Evolutionary conservation across 2,329 filamentous ascomycete species (phyloP), one percentile per base, ranked within the genome.

Genomic region (Aspergillus felis): DNA sequence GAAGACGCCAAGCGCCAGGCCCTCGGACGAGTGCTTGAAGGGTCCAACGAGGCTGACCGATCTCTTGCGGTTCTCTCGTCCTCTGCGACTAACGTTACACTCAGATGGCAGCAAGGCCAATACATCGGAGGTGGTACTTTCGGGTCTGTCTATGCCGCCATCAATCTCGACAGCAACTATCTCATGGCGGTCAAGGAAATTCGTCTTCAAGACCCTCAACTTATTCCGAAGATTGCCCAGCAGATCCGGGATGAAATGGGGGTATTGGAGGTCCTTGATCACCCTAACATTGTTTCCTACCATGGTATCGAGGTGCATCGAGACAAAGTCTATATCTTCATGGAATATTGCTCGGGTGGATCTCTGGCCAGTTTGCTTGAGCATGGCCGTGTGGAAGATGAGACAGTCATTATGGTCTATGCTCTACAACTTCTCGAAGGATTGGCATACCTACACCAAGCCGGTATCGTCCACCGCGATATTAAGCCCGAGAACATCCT

Each of bases 251-350:
- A 99, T 69, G 94, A 99, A 74, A 97, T 99, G 92, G 89, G 89
- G 53, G 93, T 99, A 4, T 79, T 99, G 51, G 93, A 97, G 75
- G 89, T 97, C 1, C 83, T 99, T 49, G 92, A 99, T 69, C 94
- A 99, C 71, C 94, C 94, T 24, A 99, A 99, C 71, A 91, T 99
- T 60, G 95, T 99, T 24, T 93, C 92, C 9, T 99, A 99, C 76
- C 94, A 94, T 70, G 94, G 94, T 57, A 97, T 99, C 68, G 94
- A 99, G 74, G 94, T 97, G 2, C 94, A 99, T 76, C 86, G 94
- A 61, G 94, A 99, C 80, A 94, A 96, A 71, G 94, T 99, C n/a
- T 99, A 97, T 76, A 97, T 99, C 65, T 99, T 99, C 73, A 99
- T 99, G 94, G 94, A 99, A 75, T 97, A 96, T 76, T 99, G 94